phyloP scores from a whole-genome alignment of 2,329 filamentous ascomycete genomes.

The Didymella segeticola region DNA sequence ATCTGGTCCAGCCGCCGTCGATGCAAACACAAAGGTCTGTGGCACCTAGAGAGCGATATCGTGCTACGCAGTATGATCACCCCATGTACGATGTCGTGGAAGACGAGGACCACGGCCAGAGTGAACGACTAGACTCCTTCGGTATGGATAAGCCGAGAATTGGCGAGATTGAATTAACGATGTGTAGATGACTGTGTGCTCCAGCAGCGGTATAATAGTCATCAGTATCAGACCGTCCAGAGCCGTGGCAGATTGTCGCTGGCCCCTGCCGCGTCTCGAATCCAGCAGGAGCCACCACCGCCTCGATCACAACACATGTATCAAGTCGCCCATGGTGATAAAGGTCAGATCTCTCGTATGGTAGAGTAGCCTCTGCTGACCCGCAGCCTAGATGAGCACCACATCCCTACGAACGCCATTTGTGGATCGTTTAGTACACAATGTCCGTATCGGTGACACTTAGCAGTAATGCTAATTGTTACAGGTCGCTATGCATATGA shows the following conservation, averaged over 20 bases:
- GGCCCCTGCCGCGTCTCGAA: conserved; percentile 22
- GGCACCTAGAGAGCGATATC: conserved; percentile 35
- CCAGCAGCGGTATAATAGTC: conserved; percentile 39
- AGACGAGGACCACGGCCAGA: conserved; percentile 30
- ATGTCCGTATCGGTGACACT: not conserved
- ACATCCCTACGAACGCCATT: conserved; percentile 3
- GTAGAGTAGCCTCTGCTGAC: not conserved
- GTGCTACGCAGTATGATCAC: conserved; percentile 22
- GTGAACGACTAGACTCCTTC: conserved; percentile 55
- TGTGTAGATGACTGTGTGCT: conserved; percentile 46
- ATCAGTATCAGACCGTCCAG: conserved; percentile 43
- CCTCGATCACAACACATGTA: not conserved
- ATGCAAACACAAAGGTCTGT: conserved; percentile 13
- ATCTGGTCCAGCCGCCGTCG: conserved; percentile 24
- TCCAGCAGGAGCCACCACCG: not conserved
- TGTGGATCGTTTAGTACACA: conserved; percentile 15
- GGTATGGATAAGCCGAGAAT: conserved; percentile 45
- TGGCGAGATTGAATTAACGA: not conserved
- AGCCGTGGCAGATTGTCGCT: conserved; percentile 50
- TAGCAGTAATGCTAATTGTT: not conserved
- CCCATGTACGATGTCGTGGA: conserved; percentile 31
- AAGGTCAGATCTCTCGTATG: not conserved
- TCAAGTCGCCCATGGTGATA: not conserved
- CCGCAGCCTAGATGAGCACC: conserved; percentile 1
- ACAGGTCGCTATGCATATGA: conserved; percentile 35